A percentile compares a stretch with the other conserved stretches of the same genome.
Evolutionary conservation across 768 basidiomycete species (phyloP).

Genomic region (Pisolithus sp.): DNA sequence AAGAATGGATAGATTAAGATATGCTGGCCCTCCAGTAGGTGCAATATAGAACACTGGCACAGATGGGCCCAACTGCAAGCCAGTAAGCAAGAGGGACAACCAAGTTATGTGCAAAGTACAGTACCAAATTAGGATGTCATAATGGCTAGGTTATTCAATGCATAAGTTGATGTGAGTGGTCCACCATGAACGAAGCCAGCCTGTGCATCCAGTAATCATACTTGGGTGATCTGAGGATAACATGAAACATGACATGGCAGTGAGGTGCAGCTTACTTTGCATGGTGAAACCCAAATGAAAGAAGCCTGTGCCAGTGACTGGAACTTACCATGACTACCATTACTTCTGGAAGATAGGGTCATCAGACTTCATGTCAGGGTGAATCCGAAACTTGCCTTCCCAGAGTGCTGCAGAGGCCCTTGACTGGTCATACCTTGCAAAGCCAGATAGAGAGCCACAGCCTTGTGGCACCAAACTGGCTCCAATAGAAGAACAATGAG

Average conservation of each 20-base stretch:
- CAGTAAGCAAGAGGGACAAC: too few species aligned
- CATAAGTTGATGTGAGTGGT: too few species aligned
- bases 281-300: neutral
- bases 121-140: too few species aligned
- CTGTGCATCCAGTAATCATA: too few species aligned
- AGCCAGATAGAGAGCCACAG: constrained; percentile 59
- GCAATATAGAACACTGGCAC: too few species aligned
- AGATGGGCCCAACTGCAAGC: too few species aligned
- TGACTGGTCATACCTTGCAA: constrained; percentile 70
- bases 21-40: too few species aligned
- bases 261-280: neutral
- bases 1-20: too few species aligned
- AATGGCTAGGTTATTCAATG: too few species aligned
- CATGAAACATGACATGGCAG: neutral
- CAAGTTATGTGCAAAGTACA: too few species aligned
- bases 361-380: constrained; percentile 73
- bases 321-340: constrained; percentile 14
- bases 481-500: constrained; percentile 66
- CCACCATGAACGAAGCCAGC: too few species aligned
- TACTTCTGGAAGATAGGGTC: constrained; percentile 43
- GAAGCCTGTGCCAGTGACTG: constrained; percentile 3
- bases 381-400: constrained; percentile 81
- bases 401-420: constrained; percentile 75
- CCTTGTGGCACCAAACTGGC: constrained; percentile 59
- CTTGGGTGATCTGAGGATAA: neutral